A percentile compares a stretch with the other conserved stretches of the same genome.
Conservation (phyloP, 257 asterid species). For the Petrea volubilis region DNA sequence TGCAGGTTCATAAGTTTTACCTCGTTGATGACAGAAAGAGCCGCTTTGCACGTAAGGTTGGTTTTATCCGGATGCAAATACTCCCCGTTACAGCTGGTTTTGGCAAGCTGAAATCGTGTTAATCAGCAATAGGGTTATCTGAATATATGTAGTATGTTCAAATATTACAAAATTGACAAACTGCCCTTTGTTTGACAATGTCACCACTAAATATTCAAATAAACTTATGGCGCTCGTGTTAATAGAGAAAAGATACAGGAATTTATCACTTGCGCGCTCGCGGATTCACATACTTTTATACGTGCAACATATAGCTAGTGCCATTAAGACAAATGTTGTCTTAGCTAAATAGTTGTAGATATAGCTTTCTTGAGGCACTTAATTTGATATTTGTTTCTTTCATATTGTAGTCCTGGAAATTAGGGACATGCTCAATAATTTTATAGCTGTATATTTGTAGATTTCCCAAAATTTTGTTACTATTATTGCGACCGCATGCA, state of each 20-base stretch:
- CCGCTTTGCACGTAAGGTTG: conserved; percentile 21
- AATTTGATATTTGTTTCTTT: not conserved
- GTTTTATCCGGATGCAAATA: conserved; percentile 13
- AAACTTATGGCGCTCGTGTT: not conserved
- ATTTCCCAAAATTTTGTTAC: not conserved
- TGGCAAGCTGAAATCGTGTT: conserved; percentile 26
- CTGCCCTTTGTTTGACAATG: not conserved
- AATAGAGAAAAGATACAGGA: not conserved
- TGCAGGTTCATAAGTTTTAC: not conserved
- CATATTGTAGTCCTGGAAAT: not conserved
- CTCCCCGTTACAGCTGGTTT: conserved; percentile 33
- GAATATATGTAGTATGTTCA: not conserved
- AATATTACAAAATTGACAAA: not conserved
- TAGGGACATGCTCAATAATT: not conserved
- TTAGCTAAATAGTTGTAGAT: not conserved
- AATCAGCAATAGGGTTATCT: not conserved
- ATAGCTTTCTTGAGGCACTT: not conserved
- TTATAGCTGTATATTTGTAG: not conserved
- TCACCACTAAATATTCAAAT: no score
- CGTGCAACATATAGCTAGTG: not conserved
- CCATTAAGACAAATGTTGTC: not conserved
- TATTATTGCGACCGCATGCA: not conserved
- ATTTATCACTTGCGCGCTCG: not conserved
- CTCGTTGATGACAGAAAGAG: conserved; percentile 29
- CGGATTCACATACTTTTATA: not conserved